A percentile compares a stretch with the other conserved stretches of the same genome.
Evolutionary conservation across 495 filamentous ascomycete genomes (phyloP).

Genomic region (Polyplosphaeria fusca): DNA sequence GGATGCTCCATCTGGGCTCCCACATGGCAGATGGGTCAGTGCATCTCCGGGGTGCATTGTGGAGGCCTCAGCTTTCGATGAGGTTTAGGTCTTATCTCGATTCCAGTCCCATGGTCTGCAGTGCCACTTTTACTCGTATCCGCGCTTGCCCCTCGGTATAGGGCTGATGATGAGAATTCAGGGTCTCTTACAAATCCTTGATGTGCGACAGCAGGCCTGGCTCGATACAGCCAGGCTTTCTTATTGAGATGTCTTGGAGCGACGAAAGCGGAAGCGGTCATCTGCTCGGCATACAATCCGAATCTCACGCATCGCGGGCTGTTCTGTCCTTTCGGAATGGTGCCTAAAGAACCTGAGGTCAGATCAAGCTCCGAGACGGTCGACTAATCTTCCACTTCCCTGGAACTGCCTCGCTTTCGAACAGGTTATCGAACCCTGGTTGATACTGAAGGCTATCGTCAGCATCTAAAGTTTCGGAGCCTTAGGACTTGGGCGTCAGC

Average conservation of each 20-base stretch:
- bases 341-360: conserved; percentile 24
- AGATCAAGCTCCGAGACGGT: conserved; percentile 12
- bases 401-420: conserved; percentile 48
- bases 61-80: not conserved
- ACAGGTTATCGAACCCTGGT: conserved; percentile 53
- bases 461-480: not conserved
- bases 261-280: conserved; percentile 50
- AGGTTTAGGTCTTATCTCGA: conserved; percentile 1
- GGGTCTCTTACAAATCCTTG: conserved; percentile 45
- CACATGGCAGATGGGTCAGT: not conserved
- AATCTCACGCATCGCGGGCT: conserved; percentile 49
- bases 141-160: conserved; percentile 7
- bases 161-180: conserved; percentile 12
- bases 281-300: conserved; percentile 49
- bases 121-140: not conserved
- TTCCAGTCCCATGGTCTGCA: not conserved
- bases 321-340: conserved; percentile 51
- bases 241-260: conserved; percentile 50
- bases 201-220: conserved; percentile 50
- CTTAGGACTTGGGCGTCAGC: conserved; percentile 35
- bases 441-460: conserved; percentile 46
- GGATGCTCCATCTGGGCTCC: not conserved
- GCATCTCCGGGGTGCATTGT: not conserved
- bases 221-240: conserved; percentile 49
- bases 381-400: conserved; percentile 28